Evolutionary conservation across 106 monocot genomes (phyloP).

Genomic region (Gastrodia elata): DNA sequence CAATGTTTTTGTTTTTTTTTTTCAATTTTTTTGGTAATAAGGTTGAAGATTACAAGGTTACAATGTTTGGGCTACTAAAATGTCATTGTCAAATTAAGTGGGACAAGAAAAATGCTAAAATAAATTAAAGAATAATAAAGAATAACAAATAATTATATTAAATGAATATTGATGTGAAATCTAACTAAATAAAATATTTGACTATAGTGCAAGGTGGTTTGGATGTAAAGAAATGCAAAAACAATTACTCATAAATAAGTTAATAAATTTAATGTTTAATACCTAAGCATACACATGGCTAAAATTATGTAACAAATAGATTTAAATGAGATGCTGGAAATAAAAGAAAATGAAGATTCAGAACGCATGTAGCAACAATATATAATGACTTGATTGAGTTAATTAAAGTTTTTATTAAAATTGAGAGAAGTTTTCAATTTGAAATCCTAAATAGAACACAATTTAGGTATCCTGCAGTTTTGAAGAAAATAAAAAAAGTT

Average conservation of each 20-base stretch:
- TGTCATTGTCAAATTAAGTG: background rate
- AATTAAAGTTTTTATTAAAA: too few relatives aligned
- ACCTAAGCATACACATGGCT: background rate
- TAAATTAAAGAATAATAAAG: background rate
- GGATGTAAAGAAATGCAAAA: background rate
- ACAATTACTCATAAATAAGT: background rate
- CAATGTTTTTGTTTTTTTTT: too few relatives aligned
- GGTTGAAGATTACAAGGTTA: background rate
- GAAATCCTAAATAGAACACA: too few relatives aligned
- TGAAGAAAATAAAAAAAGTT: too few relatives aligned
- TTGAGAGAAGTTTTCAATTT: too few relatives aligned
- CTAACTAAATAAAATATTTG: background rate
- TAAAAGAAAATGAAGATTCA: background rate
- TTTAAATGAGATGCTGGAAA: background rate
- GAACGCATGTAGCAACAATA: too few relatives aligned
- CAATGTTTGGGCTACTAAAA: background rate
- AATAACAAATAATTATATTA: background rate
- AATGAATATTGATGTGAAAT: background rate
- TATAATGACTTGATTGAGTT: too few relatives aligned
- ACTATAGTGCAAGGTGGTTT: background rate
- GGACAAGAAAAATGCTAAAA: background rate
- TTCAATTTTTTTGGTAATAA: too few relatives aligned
- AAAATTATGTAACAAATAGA: background rate
- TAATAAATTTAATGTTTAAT: background rate
- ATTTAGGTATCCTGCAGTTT: too few relatives aligned